Evolutionary conservation across 305 asterid genomes (phyloP).

Genomic region (Fraxinus floribunda): DNA sequence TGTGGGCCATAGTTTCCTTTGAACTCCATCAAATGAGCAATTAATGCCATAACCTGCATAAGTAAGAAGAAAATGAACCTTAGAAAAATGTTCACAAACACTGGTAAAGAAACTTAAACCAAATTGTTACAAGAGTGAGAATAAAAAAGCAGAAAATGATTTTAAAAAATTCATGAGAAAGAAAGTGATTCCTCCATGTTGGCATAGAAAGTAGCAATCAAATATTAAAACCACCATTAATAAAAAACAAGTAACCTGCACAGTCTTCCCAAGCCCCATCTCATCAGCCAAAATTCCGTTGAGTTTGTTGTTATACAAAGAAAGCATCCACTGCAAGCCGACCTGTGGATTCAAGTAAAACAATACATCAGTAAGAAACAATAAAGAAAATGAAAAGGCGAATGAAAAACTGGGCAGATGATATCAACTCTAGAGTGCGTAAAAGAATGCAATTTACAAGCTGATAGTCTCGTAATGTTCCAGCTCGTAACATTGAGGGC

Average conservation of each 20-base stretch:
- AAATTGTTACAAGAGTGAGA: slow-evolving; percentile 14
- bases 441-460: slow-evolving; percentile 60
- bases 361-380: slow-evolving; percentile 22
- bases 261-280: slow-evolving; percentile 99
- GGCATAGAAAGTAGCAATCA: slow-evolving; percentile 5
- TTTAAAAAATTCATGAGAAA: slow-evolving; percentile 6
- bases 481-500: slow-evolving; percentile 96
- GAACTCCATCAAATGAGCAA: slow-evolving; percentile 97
- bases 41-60: slow-evolving; percentile 88
- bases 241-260: slow-evolving; percentile 63
- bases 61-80: slow-evolving; percentile 18
- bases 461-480: slow-evolving; percentile 96
- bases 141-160: not conserved
- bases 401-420: slow-evolving; percentile 22
- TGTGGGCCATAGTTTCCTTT: slow-evolving; percentile 99
- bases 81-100: slow-evolving; percentile 12
- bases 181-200: slow-evolving; percentile 15
- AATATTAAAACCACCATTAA: slow-evolving; percentile 18
- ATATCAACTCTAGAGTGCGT: slow-evolving; percentile 11
- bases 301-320: slow-evolving; percentile 91
- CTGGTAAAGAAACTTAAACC: not conserved
- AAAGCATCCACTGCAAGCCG: slow-evolving; percentile 99
- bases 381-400: slow-evolving; percentile 9
- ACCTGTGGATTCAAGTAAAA: slow-evolving; percentile 62
- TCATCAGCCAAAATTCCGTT: slow-evolving; percentile 99